Percentiles rank a stretch among this genome's conserved stretches.
Conservation (phyloP, 2,329 filamentous ascomycete genomes). For the Chalaropsis thielavioides region DNA sequence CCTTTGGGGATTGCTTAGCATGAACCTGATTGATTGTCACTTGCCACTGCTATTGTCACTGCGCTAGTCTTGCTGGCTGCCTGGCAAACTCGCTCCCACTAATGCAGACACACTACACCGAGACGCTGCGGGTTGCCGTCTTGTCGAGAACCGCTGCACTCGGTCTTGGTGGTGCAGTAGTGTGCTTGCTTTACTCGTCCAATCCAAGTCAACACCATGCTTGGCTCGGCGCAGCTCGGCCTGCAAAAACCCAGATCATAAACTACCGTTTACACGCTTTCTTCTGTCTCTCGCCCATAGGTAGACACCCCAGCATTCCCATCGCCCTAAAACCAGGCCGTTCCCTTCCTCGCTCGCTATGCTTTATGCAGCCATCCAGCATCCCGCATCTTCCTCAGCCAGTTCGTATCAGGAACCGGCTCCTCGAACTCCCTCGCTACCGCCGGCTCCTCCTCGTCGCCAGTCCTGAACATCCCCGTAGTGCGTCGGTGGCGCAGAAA, state of each 20-base stretch:
- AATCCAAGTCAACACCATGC: background rate
- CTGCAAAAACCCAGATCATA: background rate
- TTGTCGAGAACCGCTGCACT: background rate
- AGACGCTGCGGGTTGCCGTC: too few species aligned
- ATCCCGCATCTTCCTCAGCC: background rate
- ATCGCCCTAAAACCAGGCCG: background rate
- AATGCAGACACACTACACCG: too few species aligned
- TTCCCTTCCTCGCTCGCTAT: background rate
- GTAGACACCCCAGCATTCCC: background rate
- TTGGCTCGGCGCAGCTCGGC: background rate
- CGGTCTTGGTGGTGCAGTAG: too few species aligned
- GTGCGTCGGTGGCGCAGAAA: slow-evolving; percentile 1
- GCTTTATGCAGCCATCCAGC: background rate
- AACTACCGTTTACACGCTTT: background rate
- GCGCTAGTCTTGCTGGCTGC: background rate
- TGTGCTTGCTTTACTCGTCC: too few species aligned
- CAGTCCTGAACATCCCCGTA: background rate
- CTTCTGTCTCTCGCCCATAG: background rate
- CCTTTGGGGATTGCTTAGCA: background rate
- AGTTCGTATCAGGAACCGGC: background rate
- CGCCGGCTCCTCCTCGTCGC: background rate
- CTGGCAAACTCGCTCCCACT: background rate
- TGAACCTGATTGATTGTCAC: background rate
- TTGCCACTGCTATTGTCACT: background rate
- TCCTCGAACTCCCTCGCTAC: background rate